These are phyloP conservation scores for Globisporangium alternatum DNA, from an alignment of 352 stramenopile species.

Conservation along the genomic window DNA sequence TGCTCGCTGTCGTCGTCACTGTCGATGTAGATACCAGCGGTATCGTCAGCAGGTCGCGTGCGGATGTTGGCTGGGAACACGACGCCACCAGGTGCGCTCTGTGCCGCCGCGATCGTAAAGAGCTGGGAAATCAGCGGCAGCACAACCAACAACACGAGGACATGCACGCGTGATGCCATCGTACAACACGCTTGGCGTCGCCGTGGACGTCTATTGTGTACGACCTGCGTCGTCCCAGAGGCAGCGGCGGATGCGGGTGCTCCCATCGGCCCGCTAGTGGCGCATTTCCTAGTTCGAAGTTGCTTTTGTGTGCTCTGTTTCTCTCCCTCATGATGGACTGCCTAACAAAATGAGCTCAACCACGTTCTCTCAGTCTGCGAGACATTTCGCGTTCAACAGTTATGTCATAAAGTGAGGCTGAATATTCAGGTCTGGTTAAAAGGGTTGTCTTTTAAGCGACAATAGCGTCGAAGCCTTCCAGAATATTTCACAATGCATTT, in stretches of 20 bases:
- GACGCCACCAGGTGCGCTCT: neutral
- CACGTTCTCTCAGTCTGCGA: no score
- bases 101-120: neutral
- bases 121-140: neutral
- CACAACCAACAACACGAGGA: neutral
- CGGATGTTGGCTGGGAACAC: neutral
- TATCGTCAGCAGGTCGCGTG: neutral
- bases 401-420: no score
- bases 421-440: no score
- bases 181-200: no score
- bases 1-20: neutral
- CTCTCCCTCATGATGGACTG: neutral
- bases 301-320: neutral
- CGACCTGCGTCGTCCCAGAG: neutral
- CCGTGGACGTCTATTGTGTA: no score
- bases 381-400: no score
- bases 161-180: neutral
- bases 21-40: neutral
- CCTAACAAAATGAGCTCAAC: no score
- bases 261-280: neutral
- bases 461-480: no score
- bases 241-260: neutral
- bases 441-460: no score
- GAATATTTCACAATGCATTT: no score
- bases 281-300: constrained; percentile 1